Conservation (phyloP, 495 filamentous ascomycete genomes). For the Aspergillus sparsus region DNA sequence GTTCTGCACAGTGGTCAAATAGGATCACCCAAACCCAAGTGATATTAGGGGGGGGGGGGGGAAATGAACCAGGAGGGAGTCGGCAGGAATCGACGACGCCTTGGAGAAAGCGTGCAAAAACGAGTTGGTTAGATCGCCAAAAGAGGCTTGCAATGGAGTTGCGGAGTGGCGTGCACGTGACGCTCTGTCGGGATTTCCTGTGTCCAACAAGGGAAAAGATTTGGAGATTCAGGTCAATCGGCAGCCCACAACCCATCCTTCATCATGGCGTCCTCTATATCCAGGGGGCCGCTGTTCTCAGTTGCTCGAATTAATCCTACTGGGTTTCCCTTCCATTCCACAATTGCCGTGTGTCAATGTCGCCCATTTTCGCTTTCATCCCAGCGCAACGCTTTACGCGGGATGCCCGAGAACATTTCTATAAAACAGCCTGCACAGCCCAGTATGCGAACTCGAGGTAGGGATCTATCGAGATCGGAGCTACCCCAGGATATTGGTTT, state of each 20-base stretch:
- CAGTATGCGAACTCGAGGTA: conserved; percentile 42
- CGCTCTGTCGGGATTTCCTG: conserved; percentile 15
- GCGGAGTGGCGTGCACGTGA: conserved; percentile 20
- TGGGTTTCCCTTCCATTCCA: conserved; percentile 18
- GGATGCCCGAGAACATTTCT: conserved; percentile 28
- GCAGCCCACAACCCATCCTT: conserved; percentile 7
- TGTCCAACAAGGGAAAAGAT: conserved; percentile 3
- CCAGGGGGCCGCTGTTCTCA: conserved; percentile 27
- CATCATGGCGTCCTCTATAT: conserved; percentile 43
- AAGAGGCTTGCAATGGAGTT: background rate
- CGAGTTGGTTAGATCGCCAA: background rate
- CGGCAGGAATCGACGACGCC: conserved; percentile 11
- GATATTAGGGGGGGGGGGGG: background rate
- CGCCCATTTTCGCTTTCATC: conserved; percentile 41
- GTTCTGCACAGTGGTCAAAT: background rate
- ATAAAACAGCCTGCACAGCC: conserved; percentile 35
- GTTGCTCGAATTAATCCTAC: conserved; percentile 20
- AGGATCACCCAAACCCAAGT: background rate
- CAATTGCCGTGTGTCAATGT: conserved; percentile 28
- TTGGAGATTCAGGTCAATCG: background rate
- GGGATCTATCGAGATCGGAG: conserved; percentile 27
- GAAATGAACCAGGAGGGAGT: conserved; percentile 1
- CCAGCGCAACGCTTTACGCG: conserved; percentile 31
- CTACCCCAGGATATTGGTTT: conserved; percentile 56
- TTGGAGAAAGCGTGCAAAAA: conserved; percentile 8